Percentiles rank a stretch among this genome's conserved stretches.
These are phyloP conservation scores for Saccharomycopsis lassenensis DNA, from an alignment of 805 yeast genomes.

Conservation along the genomic window DNA sequence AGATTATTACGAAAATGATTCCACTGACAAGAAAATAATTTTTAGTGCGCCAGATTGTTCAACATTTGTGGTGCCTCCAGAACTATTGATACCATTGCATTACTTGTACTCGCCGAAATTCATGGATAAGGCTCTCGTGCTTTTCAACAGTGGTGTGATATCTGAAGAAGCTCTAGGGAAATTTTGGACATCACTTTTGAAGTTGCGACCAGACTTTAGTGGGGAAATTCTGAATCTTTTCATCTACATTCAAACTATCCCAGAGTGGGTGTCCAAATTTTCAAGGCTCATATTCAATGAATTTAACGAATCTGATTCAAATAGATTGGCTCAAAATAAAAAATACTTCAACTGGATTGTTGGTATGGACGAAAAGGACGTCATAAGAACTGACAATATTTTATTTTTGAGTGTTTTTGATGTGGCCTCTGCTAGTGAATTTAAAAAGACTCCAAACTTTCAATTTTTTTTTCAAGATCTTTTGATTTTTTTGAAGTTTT, in stretches of 20 bases:
- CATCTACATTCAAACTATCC: conserved; percentile 27
- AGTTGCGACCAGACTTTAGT: conserved; percentile 29
- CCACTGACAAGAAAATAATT: no score
- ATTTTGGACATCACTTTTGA: conserved; percentile 26
- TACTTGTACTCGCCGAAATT: conserved; percentile 14
- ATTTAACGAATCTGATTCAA: conserved; percentile 9
- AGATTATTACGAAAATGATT: no score
- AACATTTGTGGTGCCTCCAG: no score
- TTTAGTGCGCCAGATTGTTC: no score
- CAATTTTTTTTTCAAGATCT: conserved; percentile 27
- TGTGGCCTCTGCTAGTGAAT: no score
- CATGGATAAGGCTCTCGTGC: conserved; percentile 2
- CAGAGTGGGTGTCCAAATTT: conserved; percentile 29
- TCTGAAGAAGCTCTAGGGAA: conserved; percentile 21
- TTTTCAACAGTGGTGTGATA: conserved; percentile 1
- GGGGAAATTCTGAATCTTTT: conserved; percentile 24
- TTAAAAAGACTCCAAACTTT: no score
- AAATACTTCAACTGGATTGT: conserved; percentile 9
- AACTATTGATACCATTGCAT: no score
- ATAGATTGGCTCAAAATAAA: conserved; percentile 3
- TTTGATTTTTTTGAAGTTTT: conserved; percentile 45
- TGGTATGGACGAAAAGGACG: conserved; percentile 1
- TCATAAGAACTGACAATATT: conserved; percentile 16
- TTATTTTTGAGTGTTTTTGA: conserved; percentile 11
- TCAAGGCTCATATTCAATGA: conserved; percentile 21